These are phyloP conservation scores for Paramecium octaurelia DNA, from an alignment of 73 alveolate genomes.

Conservation along the genomic window DNA sequence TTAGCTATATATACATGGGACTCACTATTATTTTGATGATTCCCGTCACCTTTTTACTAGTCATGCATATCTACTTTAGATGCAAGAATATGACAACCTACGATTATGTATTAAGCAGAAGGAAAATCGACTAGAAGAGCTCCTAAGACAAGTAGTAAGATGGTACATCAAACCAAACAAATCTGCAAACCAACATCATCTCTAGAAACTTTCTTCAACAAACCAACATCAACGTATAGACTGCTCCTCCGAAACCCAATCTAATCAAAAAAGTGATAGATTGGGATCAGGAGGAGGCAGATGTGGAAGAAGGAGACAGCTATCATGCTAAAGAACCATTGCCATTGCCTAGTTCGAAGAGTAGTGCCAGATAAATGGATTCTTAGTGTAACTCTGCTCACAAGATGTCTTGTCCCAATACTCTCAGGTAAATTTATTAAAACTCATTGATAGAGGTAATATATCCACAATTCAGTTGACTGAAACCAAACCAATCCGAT, in stretches of 20 bases:
- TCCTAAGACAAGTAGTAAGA: background rate
- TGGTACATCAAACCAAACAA: background rate
- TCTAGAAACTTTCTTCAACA: background rate
- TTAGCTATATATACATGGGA: background rate
- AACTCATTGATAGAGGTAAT: background rate
- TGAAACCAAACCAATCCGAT: background rate
- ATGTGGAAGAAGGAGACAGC: background rate
- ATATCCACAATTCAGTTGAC: background rate
- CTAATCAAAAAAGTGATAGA: background rate
- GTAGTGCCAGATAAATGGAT: slow-evolving; percentile 1
- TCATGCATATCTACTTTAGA: background rate
- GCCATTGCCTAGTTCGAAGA: background rate
- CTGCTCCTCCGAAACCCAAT: background rate
- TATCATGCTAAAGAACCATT: background rate
- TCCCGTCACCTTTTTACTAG: background rate
- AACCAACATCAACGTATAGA: background rate
- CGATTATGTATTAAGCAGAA: background rate
- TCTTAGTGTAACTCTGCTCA: background rate
- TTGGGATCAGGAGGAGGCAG: slow-evolving; percentile 11
- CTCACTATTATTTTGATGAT: background rate
- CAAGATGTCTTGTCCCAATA: background rate
- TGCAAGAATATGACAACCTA: background rate
- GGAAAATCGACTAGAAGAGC: background rate
- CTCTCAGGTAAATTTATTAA: background rate
- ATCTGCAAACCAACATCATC: background rate